These are phyloP conservation scores for Fusarium sp. DNA, from an alignment of 2,329 filamentous ascomycete species.

Conservation along the genomic window DNA sequence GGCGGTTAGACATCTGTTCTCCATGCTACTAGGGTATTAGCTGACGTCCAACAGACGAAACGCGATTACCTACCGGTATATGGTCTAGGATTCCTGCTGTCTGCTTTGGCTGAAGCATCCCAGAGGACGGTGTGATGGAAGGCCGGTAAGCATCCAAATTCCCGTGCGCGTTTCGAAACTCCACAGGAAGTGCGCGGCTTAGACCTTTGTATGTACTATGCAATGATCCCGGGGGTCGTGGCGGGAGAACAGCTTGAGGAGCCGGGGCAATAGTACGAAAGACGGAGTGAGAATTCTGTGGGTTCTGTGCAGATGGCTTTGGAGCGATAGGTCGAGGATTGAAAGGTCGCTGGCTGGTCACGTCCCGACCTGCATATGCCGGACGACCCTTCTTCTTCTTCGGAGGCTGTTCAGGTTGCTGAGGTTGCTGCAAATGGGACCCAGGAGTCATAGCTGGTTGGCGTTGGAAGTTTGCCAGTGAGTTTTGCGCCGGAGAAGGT, in stretches of 20 bases:
- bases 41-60: not conserved
- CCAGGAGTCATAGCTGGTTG: slow-evolving; percentile 26
- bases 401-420: slow-evolving; percentile 3
- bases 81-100: not conserved
- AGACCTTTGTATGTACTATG: not conserved
- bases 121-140: not conserved
- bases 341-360: slow-evolving; percentile 44
- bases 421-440: not conserved
- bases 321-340: slow-evolving; percentile 50
- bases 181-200: not conserved
- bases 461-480: slow-evolving; percentile 41
- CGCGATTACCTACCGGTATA: not conserved
- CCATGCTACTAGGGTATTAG: not conserved
- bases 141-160: not conserved
- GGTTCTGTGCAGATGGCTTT: slow-evolving; percentile 35
- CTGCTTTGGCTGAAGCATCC: not conserved
- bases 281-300: not conserved
- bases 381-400: slow-evolving; percentile 59
- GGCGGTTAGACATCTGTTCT: not conserved
- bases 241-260: not conserved
- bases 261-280: slow-evolving; percentile 25
- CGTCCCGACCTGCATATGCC: slow-evolving; percentile 56
- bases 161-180: not conserved
- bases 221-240: too few species aligned
- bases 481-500: not conserved